Evolutionary conservation across 2,329 filamentous ascomycete species (phyloP), one percentile per base, ranked within the genome.

Genomic region (Kalmusia sp.): DNA sequence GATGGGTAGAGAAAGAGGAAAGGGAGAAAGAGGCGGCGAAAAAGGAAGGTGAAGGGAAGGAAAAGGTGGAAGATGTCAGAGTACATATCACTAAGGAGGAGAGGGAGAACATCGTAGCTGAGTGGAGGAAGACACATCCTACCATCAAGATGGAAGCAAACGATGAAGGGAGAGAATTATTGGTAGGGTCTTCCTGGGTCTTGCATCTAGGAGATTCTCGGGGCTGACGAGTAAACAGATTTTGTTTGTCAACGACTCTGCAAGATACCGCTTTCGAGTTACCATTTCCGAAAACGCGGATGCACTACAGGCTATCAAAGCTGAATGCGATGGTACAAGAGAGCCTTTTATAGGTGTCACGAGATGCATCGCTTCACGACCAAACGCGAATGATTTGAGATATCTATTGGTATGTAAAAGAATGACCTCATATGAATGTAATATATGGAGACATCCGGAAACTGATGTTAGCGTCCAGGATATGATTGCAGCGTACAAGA

Each of bases 401-500:
- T 59, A 67, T 59, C 49, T 74, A 14, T 55, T 76, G 66, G 73
- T 76, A 65, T 46, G 66, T 58, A 33, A 37, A 25, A n/a, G n/a
- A 31, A n/a, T 11, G 7, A 12, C 22, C 15, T 9, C 21, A 15
- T 22, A n/a, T 17, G 7, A 12, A 37, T 7, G 8, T 31, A 31
- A 25, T 28, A 46, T 15, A 31, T 25, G 14, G 37, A 11, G 22
- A n/a, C 19, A 15, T 37, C n/a, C 19, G 30, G 28, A 35, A 22
- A 27, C 24, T 41, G 12, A 56, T 52, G 34, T 58, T 72, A 44
- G 61, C 31, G 27, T 31, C 25, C 51, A 76, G 73, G 66, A 74
- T 52, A 76, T 76, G 73, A 72, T 76, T 55, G 64, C 65, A 27
- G 68, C 72, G n/a, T 76, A 75, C 54, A 74, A 69, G 40, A 66